Conservation (phyloP, 2,329 filamentous ascomycete genomes). For the Rhynchosporium agropyri region DNA sequence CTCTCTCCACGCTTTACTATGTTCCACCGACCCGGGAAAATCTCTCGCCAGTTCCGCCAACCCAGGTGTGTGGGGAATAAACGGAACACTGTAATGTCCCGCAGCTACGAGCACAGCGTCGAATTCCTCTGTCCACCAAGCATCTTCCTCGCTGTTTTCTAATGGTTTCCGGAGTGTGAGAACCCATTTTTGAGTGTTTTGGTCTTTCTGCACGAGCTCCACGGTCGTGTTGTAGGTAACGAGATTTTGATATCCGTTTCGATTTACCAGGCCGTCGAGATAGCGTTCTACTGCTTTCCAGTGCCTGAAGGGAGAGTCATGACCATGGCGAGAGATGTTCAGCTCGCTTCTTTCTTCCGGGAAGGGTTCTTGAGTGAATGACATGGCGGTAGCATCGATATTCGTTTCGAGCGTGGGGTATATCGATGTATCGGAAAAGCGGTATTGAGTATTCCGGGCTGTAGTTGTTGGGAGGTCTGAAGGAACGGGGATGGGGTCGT, state of each 20-base stretch:
- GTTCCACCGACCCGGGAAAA: slow-evolving; percentile 58
- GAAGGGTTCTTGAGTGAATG: slow-evolving; percentile 60
- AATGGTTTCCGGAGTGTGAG: slow-evolving; percentile 52
- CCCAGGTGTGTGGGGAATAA: slow-evolving; percentile 62
- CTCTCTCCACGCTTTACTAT: slow-evolving; percentile 74
- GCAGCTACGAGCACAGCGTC: slow-evolving; percentile 68
- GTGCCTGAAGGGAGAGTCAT: slow-evolving; percentile 62
- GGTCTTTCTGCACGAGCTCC: slow-evolving; percentile 57
- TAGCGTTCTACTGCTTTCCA: slow-evolving; percentile 60
- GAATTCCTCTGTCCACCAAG: slow-evolving; percentile 66
- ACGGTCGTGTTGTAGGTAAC: slow-evolving; percentile 63
- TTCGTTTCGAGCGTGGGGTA: slow-evolving; percentile 69
- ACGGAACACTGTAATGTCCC: slow-evolving; percentile 69
- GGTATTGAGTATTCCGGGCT: slow-evolving; percentile 47
- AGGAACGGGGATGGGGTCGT: slow-evolving; percentile 53
- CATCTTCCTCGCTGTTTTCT: slow-evolving; percentile 48
- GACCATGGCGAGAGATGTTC: slow-evolving; percentile 54
- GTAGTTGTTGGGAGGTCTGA: slow-evolving; percentile 50
- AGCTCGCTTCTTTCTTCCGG: slow-evolving; percentile 47
- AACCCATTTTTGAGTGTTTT: slow-evolving; percentile 51
- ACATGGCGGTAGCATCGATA: slow-evolving; percentile 61
- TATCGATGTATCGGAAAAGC: slow-evolving; percentile 60
- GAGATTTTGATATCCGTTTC: slow-evolving; percentile 55
- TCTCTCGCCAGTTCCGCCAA: slow-evolving; percentile 57
- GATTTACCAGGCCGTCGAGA: slow-evolving; percentile 53